Evolutionary conservation across 768 basidiomycete species (phyloP), one percentile per base, ranked within the genome.

Genomic region (Hygrocybe coccinea): DNA sequence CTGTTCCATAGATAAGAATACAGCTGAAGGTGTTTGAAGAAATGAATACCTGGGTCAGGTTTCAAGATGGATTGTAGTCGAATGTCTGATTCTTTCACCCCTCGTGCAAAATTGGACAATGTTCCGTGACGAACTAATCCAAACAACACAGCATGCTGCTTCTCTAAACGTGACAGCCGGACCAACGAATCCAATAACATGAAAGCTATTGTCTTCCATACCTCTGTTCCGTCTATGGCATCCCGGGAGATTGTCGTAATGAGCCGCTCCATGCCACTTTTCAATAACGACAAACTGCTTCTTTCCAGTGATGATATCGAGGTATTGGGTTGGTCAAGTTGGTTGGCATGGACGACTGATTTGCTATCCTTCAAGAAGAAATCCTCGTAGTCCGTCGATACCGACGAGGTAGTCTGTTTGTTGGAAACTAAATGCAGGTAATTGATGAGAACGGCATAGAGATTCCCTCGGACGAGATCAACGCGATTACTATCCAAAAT

Each of bases 161-260:
- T 87, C 60, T 92, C 87, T 47, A 74, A 69, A 24, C 80, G 80
- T 37, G 84, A 89, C 0, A 95, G 73, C 43, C 87, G 81, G 15
- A 88, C 79, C 7, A 95, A 76, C 0, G 89, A 85, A 62, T 95
- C 91, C 41, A 97, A 76, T 2, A 93, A 75, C 77, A 94, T 88
- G 66, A 94, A 97, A 8, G 95, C 91, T 14, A 97, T 84, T 2
- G 94, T 95, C 71, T 91, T 91, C 95, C 95, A 98, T 2, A 97
- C 91, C 69, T 97, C 94, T 15, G 90, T 85, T 6, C 94, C 95
- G 60, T 97, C 94, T 52, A 91, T 89, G 1, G 93, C 94, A 65
- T 98, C 95, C n/a, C 91, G 79, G 19, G 90, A 83, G 37, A 95
- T 76, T 36, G 83, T 77, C 0, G 82, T 71, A 0, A 93, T 76